These are phyloP conservation scores for Candida silvicultrix DNA, from an alignment of 805 yeast species.

Conservation along the genomic window DNA sequence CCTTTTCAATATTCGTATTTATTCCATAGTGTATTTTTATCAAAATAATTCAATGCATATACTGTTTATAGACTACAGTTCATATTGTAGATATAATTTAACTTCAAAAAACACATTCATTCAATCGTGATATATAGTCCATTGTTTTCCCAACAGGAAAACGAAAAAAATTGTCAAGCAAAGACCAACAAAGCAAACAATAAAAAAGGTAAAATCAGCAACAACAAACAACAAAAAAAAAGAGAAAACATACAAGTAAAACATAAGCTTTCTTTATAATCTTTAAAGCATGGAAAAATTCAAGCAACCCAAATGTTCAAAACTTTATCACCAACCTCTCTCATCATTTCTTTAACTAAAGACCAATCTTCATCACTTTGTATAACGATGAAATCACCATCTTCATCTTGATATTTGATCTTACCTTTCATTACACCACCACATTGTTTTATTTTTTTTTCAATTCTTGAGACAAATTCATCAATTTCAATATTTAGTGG, in stretches of 20 bases:
- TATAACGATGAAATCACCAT: constrained; percentile 86
- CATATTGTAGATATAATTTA: not conserved
- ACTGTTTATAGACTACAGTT: not conserved
- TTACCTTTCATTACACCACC: constrained; percentile 43
- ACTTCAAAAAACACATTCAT: not conserved
- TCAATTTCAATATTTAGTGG: constrained; percentile 43
- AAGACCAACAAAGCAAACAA: not conserved
- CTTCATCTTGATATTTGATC: constrained; percentile 87
- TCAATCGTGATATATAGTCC: not conserved
- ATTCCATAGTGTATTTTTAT: not conserved
- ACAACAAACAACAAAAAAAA: not conserved
- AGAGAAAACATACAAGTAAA: not conserved
- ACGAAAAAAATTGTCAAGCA: not conserved
- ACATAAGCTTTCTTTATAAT: not conserved
- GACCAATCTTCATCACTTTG: constrained; percentile 84
- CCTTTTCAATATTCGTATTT: not conserved
- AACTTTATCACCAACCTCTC: constrained; percentile 43
- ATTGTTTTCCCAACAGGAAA: not conserved
- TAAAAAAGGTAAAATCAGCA: not conserved
- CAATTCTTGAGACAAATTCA: constrained; percentile 52
- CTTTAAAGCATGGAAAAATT: not conserved
- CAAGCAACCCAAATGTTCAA: constrained; percentile 35
- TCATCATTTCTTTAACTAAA: constrained; percentile 70
- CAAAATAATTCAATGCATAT: not conserved
- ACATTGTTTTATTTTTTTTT: constrained; percentile 46